These are phyloP conservation scores for Vigna trinervia DNA, from an alignment of 306 rosid species.

Conservation along the genomic window DNA sequence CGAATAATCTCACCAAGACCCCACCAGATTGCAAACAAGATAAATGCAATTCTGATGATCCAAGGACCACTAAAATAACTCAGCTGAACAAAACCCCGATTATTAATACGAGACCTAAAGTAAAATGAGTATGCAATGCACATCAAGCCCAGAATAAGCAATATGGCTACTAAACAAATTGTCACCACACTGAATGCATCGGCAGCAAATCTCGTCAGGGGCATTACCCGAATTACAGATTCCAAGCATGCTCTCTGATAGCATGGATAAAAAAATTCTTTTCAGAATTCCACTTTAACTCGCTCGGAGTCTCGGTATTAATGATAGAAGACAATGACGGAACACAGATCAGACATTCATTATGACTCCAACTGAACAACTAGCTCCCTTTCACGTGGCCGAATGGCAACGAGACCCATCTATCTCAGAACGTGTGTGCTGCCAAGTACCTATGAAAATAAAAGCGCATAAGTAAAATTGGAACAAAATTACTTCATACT, in stretches of 20 bases:
- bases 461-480: neutral
- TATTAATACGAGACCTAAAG: slow-evolving; percentile 78
- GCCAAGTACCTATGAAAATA: slow-evolving; percentile 44
- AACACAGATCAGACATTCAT: slow-evolving; percentile 42
- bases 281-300: slow-evolving; percentile 50
- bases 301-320: slow-evolving; percentile 29
- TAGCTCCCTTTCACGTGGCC: slow-evolving; percentile 33
- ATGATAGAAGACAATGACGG: slow-evolving; percentile 45
- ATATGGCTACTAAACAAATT: slow-evolving; percentile 83
- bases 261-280: slow-evolving; percentile 82
- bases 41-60: slow-evolving; percentile 83
- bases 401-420: neutral
- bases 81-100: slow-evolving; percentile 68
- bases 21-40: slow-evolving; percentile 91
- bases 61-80: slow-evolving; percentile 95
- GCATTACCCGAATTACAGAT: slow-evolving; percentile 98
- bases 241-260: slow-evolving; percentile 99
- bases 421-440: slow-evolving; percentile 15
- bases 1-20: slow-evolving; percentile 87
- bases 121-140: slow-evolving; percentile 84
- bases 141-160: slow-evolving; percentile 76
- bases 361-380: slow-evolving; percentile 13
- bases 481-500: neutral
- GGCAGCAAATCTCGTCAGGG: slow-evolving; percentile 94
- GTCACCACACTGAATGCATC: slow-evolving; percentile 99